Evolutionary conservation across 352 stramenopile species (phyloP), one percentile per base, ranked within the genome.

Genomic region (Pythium utonaiense): DNA sequence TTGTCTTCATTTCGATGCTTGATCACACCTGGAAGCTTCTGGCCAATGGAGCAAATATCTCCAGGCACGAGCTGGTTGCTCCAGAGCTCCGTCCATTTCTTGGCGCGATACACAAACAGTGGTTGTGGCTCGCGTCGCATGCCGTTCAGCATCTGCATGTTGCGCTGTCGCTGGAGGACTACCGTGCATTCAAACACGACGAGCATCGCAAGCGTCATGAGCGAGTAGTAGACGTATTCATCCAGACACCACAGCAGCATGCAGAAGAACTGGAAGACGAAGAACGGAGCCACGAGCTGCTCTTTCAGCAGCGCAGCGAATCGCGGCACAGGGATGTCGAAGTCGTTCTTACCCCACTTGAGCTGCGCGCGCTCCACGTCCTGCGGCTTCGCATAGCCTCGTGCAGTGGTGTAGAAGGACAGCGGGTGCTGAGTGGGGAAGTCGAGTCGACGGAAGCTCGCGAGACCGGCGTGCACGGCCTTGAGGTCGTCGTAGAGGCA

Each of bases 141-240:
- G 60, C 79, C 74, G 19, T 96, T 78, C 44, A 99, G 77, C 47
- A 80, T 83, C 60, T 96, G 73, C 47, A 98, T 80, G 57, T 85
- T 88, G 56, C 88, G 86, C 54, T 96, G 76, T 17, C 95, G 80
- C 71, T 98, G 93, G 55, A 87, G 92, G 24, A 93, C 92, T 22
- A 98, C 76, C 7, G 89, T 97, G 44, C 77, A 90, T 73, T 99
- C 96, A 64, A 99, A 98, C 24, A 98, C 55, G 14, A 99, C 67
- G 9, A 99, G 77, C 73, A 97, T 97, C 17, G 81, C 61, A 4
- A 99, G 79, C 8, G 96, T 99, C 65, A 98, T 96, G n/a, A 98
- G 66, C 2, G 88, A 88, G 71, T 98, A 99, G 71, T 98, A 96
- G 77, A 96, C 97, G 73, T 99, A 99, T 67, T 98, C 96, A 73